Evolutionary conservation across 2,329 filamentous ascomycete species (phyloP).

Genomic region (Fusarium euwallaceae): DNA sequence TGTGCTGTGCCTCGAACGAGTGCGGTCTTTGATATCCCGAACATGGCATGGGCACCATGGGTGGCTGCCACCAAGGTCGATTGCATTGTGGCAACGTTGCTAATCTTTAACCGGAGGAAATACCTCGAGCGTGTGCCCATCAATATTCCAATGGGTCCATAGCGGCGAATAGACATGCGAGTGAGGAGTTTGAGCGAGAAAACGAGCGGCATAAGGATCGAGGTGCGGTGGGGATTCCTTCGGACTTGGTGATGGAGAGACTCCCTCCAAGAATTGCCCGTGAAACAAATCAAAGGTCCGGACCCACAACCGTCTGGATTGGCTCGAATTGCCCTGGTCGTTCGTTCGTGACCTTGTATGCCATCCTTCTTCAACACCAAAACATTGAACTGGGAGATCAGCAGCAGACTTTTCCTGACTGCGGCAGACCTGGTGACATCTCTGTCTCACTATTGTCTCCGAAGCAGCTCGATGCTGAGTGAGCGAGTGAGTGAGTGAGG

Average conservation of each 20-base stretch:
- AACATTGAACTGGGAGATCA: constrained; percentile 14
- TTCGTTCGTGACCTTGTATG: constrained; percentile 15
- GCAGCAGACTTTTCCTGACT: constrained; percentile 17
- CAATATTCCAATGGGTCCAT: constrained; percentile 38
- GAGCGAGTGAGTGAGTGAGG: constrained; percentile 8
- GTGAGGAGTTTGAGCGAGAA: constrained; percentile 35
- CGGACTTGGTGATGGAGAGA: constrained; percentile 32
- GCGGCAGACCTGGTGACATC: constrained; percentile 28
- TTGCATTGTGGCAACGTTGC: constrained; percentile 32
- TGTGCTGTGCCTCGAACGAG: constrained; percentile 1
- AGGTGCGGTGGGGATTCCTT: constrained; percentile 41
- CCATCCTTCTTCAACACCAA: constrained; percentile 18
- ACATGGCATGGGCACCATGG: constrained; percentile 20
- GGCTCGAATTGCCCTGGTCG: constrained; percentile 24
- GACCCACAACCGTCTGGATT: constrained; percentile 39
- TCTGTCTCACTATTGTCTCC: constrained; percentile 30
- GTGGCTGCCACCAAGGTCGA: constrained; percentile 1
- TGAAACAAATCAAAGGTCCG: constrained; percentile 41
- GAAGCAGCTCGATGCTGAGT: constrained; percentile 14
- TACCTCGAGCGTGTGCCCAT: constrained; percentile 37
- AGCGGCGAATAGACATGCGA: constrained; percentile 41
- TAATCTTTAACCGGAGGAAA: constrained; percentile 30
- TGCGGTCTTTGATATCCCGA: constrained; percentile 6
- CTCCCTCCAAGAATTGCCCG: constrained; percentile 34
- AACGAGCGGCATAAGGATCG: constrained; percentile 39